Base-by-base conservation (phyloP, 306 rosid genomes). In the Chamaecrista fasciculata region DNA sequence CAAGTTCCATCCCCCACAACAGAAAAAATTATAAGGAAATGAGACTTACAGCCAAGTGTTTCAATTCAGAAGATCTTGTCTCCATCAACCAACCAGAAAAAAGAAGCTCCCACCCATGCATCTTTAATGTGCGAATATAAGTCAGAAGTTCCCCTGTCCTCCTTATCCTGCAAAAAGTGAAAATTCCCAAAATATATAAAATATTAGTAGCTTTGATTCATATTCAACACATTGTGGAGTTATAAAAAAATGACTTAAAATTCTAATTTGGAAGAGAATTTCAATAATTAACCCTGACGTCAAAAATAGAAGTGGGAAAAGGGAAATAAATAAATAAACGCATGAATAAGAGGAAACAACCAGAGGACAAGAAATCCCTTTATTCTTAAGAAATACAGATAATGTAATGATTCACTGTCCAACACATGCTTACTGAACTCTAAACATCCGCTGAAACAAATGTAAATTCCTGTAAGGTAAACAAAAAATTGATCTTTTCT, bases 81-180 rank as follows among this genome's bases (percentile, higher is more conserved):
- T 85, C 88, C 98, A 86, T 90, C 86, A 93, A 84, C 98, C 97
- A 90, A 77, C 81, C 78, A 71, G 96, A 82, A 79, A 93, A 90
- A 71, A 93, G 87, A 66, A 93, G 79, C 80, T 93, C 98, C 98
- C 97, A 93, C 58, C 91, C 91, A 63, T 90, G 86, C 91, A 91
- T 90, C 85, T 93, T 93, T 78, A 93, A 73, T 72, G 98, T 90
- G 74, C 93, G 97, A 77, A 93, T 90, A 84, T 83, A 57, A 33
- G 86, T 84, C 80, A 93, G 76, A 76, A 93, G 89, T 84, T 93
- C 98, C 43, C 90, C 92, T 0, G 97, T 93, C 86, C 79, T 90
- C 63, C 94, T 87, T 77, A 93, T 86, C 85, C 98, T 93, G 75
- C 40, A 25, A 71, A 47, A 63, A 71, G 21, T 51, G 48, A n/a